Percentiles rank a stretch among this genome's conserved stretches.
Evolutionary conservation across 768 basidiomycete genomes (phyloP).

Genomic region (Austroboletus eburneus): DNA sequence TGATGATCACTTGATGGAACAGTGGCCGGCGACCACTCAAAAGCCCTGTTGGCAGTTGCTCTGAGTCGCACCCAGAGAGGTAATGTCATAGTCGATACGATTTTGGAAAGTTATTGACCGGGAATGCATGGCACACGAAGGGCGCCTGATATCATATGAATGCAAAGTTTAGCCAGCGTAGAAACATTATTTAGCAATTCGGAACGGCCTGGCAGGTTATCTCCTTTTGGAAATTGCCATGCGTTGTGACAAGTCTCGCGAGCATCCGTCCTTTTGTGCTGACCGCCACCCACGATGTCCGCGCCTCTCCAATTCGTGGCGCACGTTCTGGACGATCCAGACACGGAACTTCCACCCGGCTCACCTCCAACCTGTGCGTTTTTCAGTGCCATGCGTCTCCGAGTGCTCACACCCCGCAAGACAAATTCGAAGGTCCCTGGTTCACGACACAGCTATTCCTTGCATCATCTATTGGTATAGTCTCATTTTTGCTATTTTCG

Average conservation of each 20-base stretch:
- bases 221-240: conserved; percentile 14
- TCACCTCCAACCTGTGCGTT: conserved; percentile 60
- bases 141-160: no score
- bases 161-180: no score
- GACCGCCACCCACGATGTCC: conserved; percentile 12
- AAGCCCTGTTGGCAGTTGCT: no score
- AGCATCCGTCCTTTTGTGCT: not conserved
- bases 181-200: no score
- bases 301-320: conserved; percentile 12
- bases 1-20: no score
- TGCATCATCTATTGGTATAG: conserved; percentile 70
- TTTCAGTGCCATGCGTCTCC: not conserved
- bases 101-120: not conserved
- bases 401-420: conserved; percentile 33
- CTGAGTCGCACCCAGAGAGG: no score
- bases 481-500: conserved; percentile 84
- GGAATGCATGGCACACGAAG: not conserved
- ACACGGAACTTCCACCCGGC: conserved; percentile 52
- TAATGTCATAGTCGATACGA: no score
- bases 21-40: no score
- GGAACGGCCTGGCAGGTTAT: not conserved
- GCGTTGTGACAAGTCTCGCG: not conserved
- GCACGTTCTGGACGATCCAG: conserved; percentile 29
- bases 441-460: conserved; percentile 86
- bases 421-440: conserved; percentile 91